phyloP scores from a whole-genome alignment of 2,329 filamentous ascomycete species.

The Fusarium drepaniforme region DNA sequence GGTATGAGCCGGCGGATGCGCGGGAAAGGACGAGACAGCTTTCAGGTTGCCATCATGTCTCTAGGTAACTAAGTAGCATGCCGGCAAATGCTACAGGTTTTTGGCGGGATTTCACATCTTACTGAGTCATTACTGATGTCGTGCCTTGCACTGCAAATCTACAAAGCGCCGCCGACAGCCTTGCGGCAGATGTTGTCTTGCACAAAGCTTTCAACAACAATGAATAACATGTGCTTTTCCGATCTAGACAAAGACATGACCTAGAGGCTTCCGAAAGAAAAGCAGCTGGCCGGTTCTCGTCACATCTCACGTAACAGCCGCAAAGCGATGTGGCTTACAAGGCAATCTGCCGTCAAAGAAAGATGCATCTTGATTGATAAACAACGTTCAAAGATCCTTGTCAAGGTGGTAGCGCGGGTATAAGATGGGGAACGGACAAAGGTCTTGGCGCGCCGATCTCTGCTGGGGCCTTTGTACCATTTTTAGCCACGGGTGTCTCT shows the following conservation, averaged over 20 bases:
- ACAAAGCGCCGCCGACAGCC: not conserved
- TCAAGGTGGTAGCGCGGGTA: conserved; percentile 4
- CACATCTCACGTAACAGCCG: not conserved
- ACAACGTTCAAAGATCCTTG: conserved; percentile 25
- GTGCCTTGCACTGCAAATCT: not conserved
- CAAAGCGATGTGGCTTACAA: not conserved
- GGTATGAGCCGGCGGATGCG: not conserved
- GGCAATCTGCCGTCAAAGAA: not conserved
- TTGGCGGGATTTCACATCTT: not conserved
- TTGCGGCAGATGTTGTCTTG: not conserved
- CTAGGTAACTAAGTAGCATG: not conserved
- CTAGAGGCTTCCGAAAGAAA: not conserved
- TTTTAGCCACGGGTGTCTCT: conserved; percentile 4
- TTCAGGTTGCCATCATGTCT: not conserved
- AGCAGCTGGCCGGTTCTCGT: not conserved
- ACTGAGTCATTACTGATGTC: not conserved
- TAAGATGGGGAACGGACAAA: conserved; percentile 8
- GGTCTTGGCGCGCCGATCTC: conserved; percentile 28
- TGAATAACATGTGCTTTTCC: not conserved
- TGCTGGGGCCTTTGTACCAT: not conserved
- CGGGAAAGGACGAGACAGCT: not conserved
- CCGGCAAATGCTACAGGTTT: not conserved
- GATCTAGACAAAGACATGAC: not conserved
- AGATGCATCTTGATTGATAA: conserved; percentile 32
- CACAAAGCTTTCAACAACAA: not conserved